Evolutionary conservation across 179 eudicot genomes (phyloP).

Genomic region (Camellia oleifera): DNA sequence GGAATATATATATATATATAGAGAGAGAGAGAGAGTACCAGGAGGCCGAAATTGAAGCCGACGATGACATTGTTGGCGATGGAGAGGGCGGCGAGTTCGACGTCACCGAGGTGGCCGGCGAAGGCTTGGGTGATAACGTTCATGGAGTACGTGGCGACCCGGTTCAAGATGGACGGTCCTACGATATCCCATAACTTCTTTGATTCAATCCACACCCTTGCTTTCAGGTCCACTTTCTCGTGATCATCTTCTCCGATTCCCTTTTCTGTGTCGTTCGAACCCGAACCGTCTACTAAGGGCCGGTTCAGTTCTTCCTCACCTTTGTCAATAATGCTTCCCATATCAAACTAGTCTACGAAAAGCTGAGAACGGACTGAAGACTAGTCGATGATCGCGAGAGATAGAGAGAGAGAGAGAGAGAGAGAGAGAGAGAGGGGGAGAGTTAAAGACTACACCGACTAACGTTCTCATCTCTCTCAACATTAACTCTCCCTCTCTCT

Average conservation of each 20-base stretch:
- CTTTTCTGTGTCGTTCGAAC: neutral
- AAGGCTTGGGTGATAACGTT: constrained; percentile 16
- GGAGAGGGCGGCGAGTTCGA: constrained; percentile 21
- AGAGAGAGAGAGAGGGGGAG: too few relatives aligned
- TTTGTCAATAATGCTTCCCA: neutral
- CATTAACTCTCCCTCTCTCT: too few relatives aligned
- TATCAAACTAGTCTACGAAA: neutral
- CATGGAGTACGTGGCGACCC: constrained; percentile 13
- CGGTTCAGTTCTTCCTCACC: constrained; percentile 4
- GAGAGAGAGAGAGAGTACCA: neutral
- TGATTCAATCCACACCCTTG: constrained; percentile 14
- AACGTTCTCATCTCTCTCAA: too few relatives aligned
- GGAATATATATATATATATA: neutral
- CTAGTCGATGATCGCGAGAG: neutral
- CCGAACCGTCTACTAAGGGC: neutral
- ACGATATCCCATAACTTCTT: constrained; percentile 22
- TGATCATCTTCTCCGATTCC: neutral
- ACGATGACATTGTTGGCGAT: constrained; percentile 26
- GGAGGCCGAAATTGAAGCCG: constrained; percentile 23
- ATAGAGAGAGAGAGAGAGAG: neutral
- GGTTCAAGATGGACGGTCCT: constrained; percentile 22
- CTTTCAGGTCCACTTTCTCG: neutral
- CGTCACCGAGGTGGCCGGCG: constrained; percentile 21
- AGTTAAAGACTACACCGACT: too few relatives aligned
- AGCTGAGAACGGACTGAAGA: too few relatives aligned